phyloP scores from a whole-genome alignment of 208 protist species.

The Leishmania turanica region DNA sequence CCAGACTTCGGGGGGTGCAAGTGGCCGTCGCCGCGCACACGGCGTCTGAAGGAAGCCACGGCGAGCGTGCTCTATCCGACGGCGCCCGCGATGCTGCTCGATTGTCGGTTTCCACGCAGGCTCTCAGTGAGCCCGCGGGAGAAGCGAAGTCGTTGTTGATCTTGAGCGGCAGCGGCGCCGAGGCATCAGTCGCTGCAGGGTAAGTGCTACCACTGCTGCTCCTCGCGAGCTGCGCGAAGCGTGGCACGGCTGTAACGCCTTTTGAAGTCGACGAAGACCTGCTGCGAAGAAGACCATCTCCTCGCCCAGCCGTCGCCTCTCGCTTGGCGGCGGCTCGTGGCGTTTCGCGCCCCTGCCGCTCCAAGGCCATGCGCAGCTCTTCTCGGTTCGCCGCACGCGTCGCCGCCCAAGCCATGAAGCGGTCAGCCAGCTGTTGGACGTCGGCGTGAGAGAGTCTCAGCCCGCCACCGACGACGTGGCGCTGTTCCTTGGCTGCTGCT shows the following conservation, averaged over 20 bases:
- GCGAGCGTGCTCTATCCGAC: neutral
- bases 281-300: neutral
- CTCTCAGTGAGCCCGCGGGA: neutral
- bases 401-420: slow-evolving; percentile 62
- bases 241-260: no score
- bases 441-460: slow-evolving; percentile 36
- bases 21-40: neutral
- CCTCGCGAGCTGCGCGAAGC: neutral
- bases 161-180: neutral
- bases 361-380: slow-evolving; percentile 30
- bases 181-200: neutral
- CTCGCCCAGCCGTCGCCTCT: neutral
- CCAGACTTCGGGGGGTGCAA: neutral
- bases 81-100: neutral
- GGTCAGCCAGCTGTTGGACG: slow-evolving; percentile 40
- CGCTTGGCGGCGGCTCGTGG: neutral
- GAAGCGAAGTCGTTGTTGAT: neutral
- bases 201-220: neutral
- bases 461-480: slow-evolving; percentile 43
- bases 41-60: neutral
- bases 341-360: slow-evolving; percentile 13
- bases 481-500: slow-evolving; percentile 30
- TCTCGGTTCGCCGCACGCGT: slow-evolving; percentile 35
- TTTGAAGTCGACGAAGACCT: neutral
- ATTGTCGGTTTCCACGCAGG: neutral